A percentile compares a stretch with the other conserved stretches of the same genome.
These are phyloP conservation scores for Geosmithia morbida DNA, from an alignment of 2,329 filamentous ascomycete genomes.

Conservation along the genomic window DNA sequence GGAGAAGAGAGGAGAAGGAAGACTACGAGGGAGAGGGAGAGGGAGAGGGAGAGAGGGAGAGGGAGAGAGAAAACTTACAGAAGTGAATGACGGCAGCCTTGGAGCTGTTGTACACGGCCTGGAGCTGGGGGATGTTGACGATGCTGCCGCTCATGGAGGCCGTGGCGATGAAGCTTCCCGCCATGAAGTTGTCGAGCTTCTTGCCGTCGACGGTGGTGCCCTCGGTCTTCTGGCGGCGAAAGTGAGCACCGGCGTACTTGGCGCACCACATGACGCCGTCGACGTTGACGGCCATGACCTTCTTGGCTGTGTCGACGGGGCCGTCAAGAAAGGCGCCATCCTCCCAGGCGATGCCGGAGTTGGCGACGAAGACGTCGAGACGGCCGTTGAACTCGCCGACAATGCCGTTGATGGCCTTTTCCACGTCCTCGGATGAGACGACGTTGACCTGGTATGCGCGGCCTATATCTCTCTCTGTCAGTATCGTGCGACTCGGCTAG, in stretches of 20 bases:
- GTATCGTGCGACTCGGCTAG: too few relatives aligned
- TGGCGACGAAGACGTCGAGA: conserved; percentile 67
- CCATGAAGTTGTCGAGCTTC: conserved; percentile 41
- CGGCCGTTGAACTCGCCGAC: conserved; percentile 57
- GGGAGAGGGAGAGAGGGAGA: neutral
- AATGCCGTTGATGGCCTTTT: conserved; percentile 33
- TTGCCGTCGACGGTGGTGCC: conserved; percentile 48
- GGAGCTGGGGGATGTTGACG: conserved; percentile 62
- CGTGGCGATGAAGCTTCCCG: conserved; percentile 64
- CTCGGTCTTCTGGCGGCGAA: conserved; percentile 54
- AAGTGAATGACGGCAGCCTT: conserved; percentile 51
- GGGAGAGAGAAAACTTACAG: conserved; percentile 22
- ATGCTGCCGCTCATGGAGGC: conserved; percentile 68
- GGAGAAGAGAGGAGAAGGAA: too few relatives aligned
- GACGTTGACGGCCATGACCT: conserved; percentile 57
- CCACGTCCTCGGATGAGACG: conserved; percentile 34
- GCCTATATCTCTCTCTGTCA: conserved; percentile 18
- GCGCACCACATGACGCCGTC: conserved; percentile 71
- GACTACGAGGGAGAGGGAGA: neutral
- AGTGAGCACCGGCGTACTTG: conserved; percentile 53
- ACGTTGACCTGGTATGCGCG: conserved; percentile 50
- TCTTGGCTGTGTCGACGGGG: conserved; percentile 45
- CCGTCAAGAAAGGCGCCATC: conserved; percentile 55
- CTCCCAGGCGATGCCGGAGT: conserved; percentile 63
- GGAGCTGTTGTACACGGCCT: conserved; percentile 59